These are phyloP conservation scores for Talaromyces marneffei DNA, from an alignment of 2,329 filamentous ascomycete genomes.

Conservation along the genomic window DNA sequence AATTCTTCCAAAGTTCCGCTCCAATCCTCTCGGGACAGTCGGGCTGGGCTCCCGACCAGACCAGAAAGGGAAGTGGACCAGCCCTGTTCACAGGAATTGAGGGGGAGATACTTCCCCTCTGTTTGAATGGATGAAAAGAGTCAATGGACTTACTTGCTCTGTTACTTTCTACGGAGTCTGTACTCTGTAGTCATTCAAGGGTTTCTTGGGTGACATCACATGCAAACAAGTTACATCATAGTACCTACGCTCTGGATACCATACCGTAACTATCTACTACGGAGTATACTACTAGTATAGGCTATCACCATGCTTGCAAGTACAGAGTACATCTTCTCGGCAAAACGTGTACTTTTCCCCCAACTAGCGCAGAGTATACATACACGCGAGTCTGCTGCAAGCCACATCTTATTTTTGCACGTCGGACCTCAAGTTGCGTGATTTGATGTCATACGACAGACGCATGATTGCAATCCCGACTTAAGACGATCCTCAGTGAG, in stretches of 20 bases:
- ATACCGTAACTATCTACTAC: no score
- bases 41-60: neutral
- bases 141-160: neutral
- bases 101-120: neutral
- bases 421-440: no score
- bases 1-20: neutral
- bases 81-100: neutral
- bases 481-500: no score
- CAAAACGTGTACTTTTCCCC: neutral
- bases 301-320: no score
- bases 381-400: neutral
- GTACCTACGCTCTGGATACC: neutral
- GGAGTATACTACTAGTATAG: no score
- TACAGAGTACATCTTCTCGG: no score
- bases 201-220: neutral
- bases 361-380: neutral
- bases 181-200: no score
- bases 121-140: neutral
- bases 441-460: neutral
- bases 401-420: neutral
- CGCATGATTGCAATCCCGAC: no score
- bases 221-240: neutral
- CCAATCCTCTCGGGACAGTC: neutral
- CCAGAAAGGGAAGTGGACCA: no score
- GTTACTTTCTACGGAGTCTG: neutral